These are phyloP conservation scores for Clarireedia hainanense DNA, from an alignment of 2,329 filamentous ascomycete species.

Conservation along the genomic window DNA sequence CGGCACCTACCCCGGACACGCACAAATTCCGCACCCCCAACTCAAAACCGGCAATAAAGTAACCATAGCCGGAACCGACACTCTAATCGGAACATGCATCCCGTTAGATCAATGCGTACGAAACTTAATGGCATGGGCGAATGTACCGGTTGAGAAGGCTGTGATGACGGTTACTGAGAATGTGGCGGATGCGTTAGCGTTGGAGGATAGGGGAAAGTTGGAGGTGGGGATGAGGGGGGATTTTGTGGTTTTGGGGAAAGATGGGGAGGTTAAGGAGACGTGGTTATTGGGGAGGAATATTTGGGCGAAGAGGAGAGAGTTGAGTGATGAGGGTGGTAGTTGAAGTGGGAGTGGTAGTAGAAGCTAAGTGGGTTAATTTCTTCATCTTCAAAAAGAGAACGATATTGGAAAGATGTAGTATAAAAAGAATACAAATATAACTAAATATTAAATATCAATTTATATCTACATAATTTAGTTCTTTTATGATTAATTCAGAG, in stretches of 20 bases:
- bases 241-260: slow-evolving; percentile 22
- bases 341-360: too few relatives aligned
- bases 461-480: too few relatives aligned
- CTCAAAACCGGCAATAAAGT: slow-evolving; percentile 40
- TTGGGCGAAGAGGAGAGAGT: neutral
- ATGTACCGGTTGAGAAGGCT: slow-evolving; percentile 19
- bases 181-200: slow-evolving; percentile 20
- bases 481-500: too few relatives aligned
- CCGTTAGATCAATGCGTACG: slow-evolving; percentile 42
- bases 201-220: slow-evolving; percentile 21
- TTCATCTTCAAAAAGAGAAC: too few relatives aligned
- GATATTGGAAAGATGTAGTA: too few relatives aligned
- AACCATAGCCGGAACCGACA: slow-evolving; percentile 44
- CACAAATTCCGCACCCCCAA: slow-evolving; percentile 43
- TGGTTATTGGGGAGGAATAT: slow-evolving; percentile 23
- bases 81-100: slow-evolving; percentile 45
- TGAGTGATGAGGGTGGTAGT: neutral
- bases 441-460: too few relatives aligned
- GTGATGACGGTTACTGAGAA: slow-evolving; percentile 27
- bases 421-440: too few relatives aligned
- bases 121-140: slow-evolving; percentile 29
- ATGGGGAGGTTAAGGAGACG: slow-evolving; percentile 19
- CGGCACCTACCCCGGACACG: slow-evolving; percentile 42
- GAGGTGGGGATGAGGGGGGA: slow-evolving; percentile 22
- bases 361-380: too few relatives aligned